Percentiles rank a stretch among this genome's conserved stretches.
These are phyloP conservation scores for Neolentinus lepideus DNA, from an alignment of 1,284 basidiomycete genomes.

Conservation along the genomic window DNA sequence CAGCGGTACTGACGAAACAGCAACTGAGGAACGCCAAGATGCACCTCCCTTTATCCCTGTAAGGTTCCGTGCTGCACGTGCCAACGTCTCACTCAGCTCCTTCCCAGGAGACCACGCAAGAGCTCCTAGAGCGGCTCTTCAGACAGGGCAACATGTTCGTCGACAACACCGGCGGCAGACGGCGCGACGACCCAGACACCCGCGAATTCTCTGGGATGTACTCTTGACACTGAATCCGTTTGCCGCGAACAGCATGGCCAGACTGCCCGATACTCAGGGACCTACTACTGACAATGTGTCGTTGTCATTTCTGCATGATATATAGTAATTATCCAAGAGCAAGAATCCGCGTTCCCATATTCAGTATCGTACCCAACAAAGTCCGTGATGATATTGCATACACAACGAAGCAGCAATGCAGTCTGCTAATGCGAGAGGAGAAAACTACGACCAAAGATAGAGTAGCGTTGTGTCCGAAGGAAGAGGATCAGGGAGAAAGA, in stretches of 20 bases:
- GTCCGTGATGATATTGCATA: conserved; percentile 5
- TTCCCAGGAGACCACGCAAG: background rate
- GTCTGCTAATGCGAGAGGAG: background rate
- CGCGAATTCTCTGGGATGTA: conserved; percentile 44
- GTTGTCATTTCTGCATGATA: background rate
- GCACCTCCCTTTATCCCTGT: background rate
- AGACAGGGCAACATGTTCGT: background rate
- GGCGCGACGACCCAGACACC: conserved; percentile 6
- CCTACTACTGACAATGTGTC: conserved; percentile 36
- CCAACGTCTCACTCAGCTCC: background rate
- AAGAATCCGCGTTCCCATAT: background rate
- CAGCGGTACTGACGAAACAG: background rate
- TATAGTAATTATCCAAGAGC: background rate
- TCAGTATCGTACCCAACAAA: background rate
- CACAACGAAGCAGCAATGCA: background rate
- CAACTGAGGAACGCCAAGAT: conserved; percentile 9
- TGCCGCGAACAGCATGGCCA: too few relatives aligned
- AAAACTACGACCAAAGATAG: background rate
- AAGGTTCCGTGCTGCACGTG: too few relatives aligned
- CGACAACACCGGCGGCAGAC: conserved; percentile 7
- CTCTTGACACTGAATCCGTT: conserved; percentile 26
- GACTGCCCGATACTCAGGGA: conserved; percentile 31
- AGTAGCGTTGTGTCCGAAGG: too few relatives aligned
- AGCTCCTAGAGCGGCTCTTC: background rate
- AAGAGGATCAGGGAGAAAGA: background rate